These are phyloP conservation scores for Wickerhamomyces bisporus DNA, from an alignment of 805 yeast species.

Conservation along the genomic window DNA sequence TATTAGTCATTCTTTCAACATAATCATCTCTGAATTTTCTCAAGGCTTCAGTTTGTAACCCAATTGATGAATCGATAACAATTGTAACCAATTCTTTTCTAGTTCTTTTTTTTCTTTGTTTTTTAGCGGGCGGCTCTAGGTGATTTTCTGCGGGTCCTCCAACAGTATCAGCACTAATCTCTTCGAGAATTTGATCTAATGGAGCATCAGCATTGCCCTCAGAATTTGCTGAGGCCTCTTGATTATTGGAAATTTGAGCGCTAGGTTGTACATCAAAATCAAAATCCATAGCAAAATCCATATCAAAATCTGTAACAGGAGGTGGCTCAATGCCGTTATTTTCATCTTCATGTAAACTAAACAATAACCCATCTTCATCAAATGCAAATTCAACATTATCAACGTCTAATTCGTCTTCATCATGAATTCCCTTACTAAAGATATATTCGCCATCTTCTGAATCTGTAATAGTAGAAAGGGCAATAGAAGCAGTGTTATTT, in stretches of 20 bases:
- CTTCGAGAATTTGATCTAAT: slow-evolving; percentile 3
- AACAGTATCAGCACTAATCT: slow-evolving; percentile 2
- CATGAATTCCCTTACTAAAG: slow-evolving; percentile 2
- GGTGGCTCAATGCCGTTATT: background rate
- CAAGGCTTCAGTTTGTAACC: slow-evolving; percentile 19
- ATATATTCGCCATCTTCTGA: slow-evolving; percentile 3
- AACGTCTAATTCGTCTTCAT: slow-evolving; percentile 11
- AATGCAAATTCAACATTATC: slow-evolving; percentile 21
- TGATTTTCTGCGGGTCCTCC: slow-evolving; percentile 1
- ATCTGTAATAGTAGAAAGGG: slow-evolving; percentile 4
- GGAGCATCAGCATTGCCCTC: background rate
- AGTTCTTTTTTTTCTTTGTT: slow-evolving; percentile 6
- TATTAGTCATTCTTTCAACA: slow-evolving; percentile 9
- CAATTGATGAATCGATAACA: slow-evolving; percentile 13
- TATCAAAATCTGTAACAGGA: background rate
- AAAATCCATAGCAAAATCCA: slow-evolving; percentile 6
- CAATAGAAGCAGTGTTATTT: slow-evolving; percentile 11
- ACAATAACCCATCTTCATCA: slow-evolving; percentile 22
- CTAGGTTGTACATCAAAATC: slow-evolving; percentile 2
- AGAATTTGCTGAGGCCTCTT: background rate
- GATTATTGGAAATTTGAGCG: background rate
- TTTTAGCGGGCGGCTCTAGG: background rate
- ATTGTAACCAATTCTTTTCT: slow-evolving; percentile 1
- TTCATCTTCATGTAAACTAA: slow-evolving; percentile 9
- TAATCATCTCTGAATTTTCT: slow-evolving; percentile 22